These are phyloP conservation scores for Chytriomyces sp. DNA, from an alignment of 192 early-diverging fungal species.

Conservation along the genomic window DNA sequence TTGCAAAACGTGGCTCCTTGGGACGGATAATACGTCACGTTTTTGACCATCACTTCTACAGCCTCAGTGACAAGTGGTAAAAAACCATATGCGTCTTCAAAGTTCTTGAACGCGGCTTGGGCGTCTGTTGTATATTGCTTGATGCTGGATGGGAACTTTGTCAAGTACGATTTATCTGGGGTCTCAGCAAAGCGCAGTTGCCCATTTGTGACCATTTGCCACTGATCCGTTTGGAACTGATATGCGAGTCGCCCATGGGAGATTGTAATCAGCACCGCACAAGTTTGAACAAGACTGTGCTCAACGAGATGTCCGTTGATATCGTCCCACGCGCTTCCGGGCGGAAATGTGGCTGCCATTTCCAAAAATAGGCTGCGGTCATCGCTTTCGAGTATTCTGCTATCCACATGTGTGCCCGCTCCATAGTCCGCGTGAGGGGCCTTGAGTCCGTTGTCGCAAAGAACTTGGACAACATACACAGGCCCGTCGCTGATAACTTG, in stretches of 20 bases:
- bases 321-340: constrained; percentile 20
- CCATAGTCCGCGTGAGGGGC: neutral
- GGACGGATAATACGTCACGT: constrained; percentile 3
- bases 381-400: neutral
- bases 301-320: neutral
- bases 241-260: neutral
- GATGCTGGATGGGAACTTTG: constrained; percentile 1
- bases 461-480: constrained; percentile 24
- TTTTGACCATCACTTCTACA: neutral
- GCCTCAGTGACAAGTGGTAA: constrained; percentile 16
- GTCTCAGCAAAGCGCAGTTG: neutral
- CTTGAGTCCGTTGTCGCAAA: constrained; percentile 18
- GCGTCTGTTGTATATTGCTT: constrained; percentile 4
- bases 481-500: constrained; percentile 13
- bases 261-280: constrained; percentile 5
- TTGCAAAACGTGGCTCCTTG: constrained; percentile 31
- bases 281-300: constrained; percentile 2
- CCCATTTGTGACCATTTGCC: constrained; percentile 23
- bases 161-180: neutral
- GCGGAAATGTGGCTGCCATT: constrained; percentile 4
- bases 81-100: neutral
- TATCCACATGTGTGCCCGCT: neutral
- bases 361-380: constrained; percentile 1
- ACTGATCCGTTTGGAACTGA: constrained; percentile 19
- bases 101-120: constrained; percentile 5